Evolutionary conservation across 1,284 basidiomycete species (phyloP).

Genomic region (Boletus sp.): DNA sequence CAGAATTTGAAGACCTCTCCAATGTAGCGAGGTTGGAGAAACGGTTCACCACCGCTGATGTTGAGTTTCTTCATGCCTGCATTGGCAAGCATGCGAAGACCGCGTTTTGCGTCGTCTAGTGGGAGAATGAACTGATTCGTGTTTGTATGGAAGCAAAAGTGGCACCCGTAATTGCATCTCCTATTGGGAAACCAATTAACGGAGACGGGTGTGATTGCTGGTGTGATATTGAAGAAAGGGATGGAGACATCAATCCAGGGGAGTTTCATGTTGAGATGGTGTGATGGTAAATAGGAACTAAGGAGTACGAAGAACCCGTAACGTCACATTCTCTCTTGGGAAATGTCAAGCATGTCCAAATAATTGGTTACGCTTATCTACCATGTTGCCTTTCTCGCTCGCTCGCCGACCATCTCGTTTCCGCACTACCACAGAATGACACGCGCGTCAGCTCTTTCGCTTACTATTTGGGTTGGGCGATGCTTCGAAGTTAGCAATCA

Average conservation of each 20-base stretch:
- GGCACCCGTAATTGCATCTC: slow-evolving; percentile 40
- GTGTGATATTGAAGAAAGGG: slow-evolving; percentile 20
- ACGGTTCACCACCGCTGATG: slow-evolving; percentile 46
- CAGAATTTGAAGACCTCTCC: slow-evolving; percentile 44
- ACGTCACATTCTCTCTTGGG: background rate
- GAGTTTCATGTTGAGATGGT: slow-evolving; percentile 22
- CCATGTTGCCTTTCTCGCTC: too few species aligned
- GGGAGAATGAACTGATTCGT: slow-evolving; percentile 40
- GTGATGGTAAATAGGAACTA: background rate
- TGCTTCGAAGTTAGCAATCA: too few species aligned
- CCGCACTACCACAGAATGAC: too few species aligned
- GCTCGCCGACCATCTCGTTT: too few species aligned
- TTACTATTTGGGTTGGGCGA: too few species aligned
- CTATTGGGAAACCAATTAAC: slow-evolving; percentile 28
- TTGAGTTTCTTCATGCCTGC: slow-evolving; percentile 47
- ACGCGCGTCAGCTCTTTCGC: too few species aligned
- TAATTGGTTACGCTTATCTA: too few species aligned
- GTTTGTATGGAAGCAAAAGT: slow-evolving; percentile 44
- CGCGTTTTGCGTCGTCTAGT: slow-evolving; percentile 40
- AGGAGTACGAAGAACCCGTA: background rate
- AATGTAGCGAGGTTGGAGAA: slow-evolving; percentile 41
- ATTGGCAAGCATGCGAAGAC: slow-evolving; percentile 39
- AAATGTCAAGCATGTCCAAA: too few species aligned
- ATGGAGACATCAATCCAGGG: slow-evolving; percentile 24
- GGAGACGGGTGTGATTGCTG: slow-evolving; percentile 18